Evolutionary conservation across 2,329 filamentous ascomycete genomes (phyloP), one percentile per base, ranked within the genome.

Genomic region (Colletotrichum gloeosporioides): DNA sequence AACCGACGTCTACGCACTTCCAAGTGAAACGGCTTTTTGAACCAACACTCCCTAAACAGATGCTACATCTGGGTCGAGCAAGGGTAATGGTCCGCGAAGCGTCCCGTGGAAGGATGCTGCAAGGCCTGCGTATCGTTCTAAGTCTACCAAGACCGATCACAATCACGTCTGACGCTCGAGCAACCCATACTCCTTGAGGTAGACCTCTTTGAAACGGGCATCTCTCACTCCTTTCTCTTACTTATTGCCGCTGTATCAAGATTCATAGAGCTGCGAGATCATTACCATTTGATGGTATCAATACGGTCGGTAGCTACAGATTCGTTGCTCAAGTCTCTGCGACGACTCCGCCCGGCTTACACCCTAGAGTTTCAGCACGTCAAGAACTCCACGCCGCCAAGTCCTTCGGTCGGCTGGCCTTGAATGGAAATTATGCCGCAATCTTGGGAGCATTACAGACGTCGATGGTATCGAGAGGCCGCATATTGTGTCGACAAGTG

Each of bases 31-130:
- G 39, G 18, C 16, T 3, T 18, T n/a, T 10, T n/a, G 39, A 44
- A 44, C 8, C 36, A 44, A 10, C 39, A 44, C 4, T n/a, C 39
- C 39, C 39, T 44, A 4, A 6, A n/a, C 0, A 6, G 5, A 44
- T 44, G 18, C 39, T 44, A 44, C 39, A 44, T 44, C 39, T 44
- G 8, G 8, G 39, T 44, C 39, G 0, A 44, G 39, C 18, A 44
- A n/a, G 39, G 39, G 39, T 4, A 2, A n/a, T 3, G 1, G 1
- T 44, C 8, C 18, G n/a, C 1, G 9, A 44, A 1, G 39, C 39
- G 10, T n/a, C 3, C 39, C 16, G 39, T 44, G 39, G 39, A 44
- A 44, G 18, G n/a, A 44, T 44, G 39, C 3, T n/a, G 10, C 18
- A 44, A n/a, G 39, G 8, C 39, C 18, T 44, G 39, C 39, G 8